A percentile compares a stretch with the other conserved stretches of the same genome.
Conservation (phyloP, 768 basidiomycete genomes). For the Terana coerulea region DNA sequence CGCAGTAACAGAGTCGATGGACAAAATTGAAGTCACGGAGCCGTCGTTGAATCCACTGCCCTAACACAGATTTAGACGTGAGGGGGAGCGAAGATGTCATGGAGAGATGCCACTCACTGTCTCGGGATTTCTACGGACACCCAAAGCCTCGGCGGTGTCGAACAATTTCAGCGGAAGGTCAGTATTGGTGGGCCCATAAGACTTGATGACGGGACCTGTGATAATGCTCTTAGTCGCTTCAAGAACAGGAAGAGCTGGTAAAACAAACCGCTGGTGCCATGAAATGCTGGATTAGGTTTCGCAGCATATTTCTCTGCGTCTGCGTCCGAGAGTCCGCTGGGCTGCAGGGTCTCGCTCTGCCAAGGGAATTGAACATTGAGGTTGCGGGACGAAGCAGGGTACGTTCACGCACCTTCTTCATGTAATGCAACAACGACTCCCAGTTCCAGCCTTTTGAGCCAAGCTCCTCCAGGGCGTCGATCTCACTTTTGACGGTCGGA, state of each 20-base stretch:
- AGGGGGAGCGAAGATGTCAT: too few relatives aligned
- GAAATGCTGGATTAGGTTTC: not conserved
- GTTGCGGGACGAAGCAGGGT: constrained; percentile 14
- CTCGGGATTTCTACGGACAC: constrained; percentile 16
- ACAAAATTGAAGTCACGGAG: not conserved
- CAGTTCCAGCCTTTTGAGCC: constrained; percentile 28
- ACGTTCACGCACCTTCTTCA: constrained; percentile 28
- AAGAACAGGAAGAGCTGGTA: not conserved
- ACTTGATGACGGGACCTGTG: constrained; percentile 17
- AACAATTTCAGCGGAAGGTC: constrained; percentile 9
- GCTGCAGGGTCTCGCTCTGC: constrained; percentile 13
- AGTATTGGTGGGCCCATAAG: constrained; percentile 10
- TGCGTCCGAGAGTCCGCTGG: not conserved
- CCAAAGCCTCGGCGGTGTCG: constrained; percentile 12
- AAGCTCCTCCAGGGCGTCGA: constrained; percentile 17
- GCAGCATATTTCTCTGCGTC: not conserved
- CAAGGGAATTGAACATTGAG: too few relatives aligned
- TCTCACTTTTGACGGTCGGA: constrained; percentile 6
- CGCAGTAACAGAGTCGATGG: constrained; percentile 21
- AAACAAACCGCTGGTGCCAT: not conserved
- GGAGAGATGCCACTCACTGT: not conserved
- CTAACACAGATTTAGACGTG: not conserved
- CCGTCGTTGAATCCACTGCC: constrained; percentile 14
- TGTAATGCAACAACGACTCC: constrained; percentile 20
- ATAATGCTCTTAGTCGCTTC: not conserved